Percentiles rank a stretch among this genome's conserved stretches.
Conservation (phyloP, 2,329 filamentous ascomycete species). For the Colletotrichum sp. region DNA sequence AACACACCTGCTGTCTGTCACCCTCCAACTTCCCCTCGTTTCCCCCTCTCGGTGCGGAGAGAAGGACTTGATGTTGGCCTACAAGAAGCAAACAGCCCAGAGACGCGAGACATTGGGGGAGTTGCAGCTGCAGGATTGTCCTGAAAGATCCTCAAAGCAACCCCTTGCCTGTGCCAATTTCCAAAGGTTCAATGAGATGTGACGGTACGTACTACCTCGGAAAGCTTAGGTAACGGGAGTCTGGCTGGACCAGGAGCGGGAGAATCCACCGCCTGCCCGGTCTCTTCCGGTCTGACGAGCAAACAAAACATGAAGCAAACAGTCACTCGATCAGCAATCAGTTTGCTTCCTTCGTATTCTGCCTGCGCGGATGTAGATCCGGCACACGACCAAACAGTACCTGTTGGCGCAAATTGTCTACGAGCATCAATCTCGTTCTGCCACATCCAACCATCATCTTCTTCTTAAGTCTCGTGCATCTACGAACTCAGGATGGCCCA, state of each 20-base stretch:
- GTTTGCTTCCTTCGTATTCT: too few species aligned
- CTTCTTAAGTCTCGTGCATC: neutral
- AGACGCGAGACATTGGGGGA: neutral
- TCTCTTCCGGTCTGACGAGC: neutral
- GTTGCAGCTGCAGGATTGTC: neutral
- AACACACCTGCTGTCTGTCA: neutral
- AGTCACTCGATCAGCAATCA: too few species aligned
- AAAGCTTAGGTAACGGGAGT: neutral
- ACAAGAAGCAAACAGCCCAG: neutral
- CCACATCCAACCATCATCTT: too few species aligned
- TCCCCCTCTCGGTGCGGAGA: neutral
- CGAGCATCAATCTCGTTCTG: too few species aligned
- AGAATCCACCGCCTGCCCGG: neutral
- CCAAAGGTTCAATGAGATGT: neutral
- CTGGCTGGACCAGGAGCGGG: neutral
- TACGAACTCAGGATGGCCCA: neutral
- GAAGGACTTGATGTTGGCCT: neutral
- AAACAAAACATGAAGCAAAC: neutral
- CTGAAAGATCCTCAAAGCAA: neutral
- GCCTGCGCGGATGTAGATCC: too few species aligned
- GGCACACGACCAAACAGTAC: too few species aligned
- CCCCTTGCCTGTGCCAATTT: neutral
- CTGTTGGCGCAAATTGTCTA: too few species aligned
- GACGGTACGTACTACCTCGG: neutral
- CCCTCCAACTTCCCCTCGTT: neutral